Conservation (phyloP, 768 basidiomycete genomes). For the Boletus barrowsii region DNA sequence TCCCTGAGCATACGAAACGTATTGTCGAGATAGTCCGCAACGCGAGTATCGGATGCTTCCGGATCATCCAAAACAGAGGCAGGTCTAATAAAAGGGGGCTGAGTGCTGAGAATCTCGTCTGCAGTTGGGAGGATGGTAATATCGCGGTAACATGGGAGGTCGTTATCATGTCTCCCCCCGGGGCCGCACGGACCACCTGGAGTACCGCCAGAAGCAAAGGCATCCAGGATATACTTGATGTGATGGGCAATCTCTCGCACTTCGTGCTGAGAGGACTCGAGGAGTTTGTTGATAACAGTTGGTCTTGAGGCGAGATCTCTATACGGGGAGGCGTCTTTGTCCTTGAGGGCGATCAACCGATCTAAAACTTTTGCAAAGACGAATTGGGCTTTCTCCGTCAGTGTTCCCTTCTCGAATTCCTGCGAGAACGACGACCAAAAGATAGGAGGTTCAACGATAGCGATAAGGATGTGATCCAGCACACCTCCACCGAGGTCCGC, state of each 20-base stretch:
- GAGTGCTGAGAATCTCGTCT: constrained; percentile 50
- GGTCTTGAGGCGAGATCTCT: constrained; percentile 37
- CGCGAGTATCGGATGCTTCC: constrained; percentile 34
- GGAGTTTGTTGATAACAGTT: constrained; percentile 24
- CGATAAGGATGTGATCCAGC: constrained; percentile 39
- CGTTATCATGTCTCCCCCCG: constrained; percentile 72
- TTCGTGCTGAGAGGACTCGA: constrained; percentile 24
- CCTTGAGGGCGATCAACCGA: constrained; percentile 42
- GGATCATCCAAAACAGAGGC: constrained; percentile 45
- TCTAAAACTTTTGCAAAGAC: constrained; percentile 50
- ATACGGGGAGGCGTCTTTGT: constrained; percentile 34
- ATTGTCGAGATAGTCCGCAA: constrained; percentile 57
- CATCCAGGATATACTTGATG: constrained; percentile 39
- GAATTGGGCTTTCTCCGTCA: constrained; percentile 36
- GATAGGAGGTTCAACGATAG: constrained; percentile 49
- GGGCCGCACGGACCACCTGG: constrained; percentile 33
- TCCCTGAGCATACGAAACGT: constrained; percentile 65
- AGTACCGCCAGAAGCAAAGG: constrained; percentile 23
- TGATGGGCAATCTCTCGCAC: constrained; percentile 37
- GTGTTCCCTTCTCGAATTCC: constrained; percentile 32
- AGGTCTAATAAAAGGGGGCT: constrained; percentile 52
- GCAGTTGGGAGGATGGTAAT: constrained; percentile 65
- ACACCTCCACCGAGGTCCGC: constrained; percentile 42
- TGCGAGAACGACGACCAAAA: constrained; percentile 43
- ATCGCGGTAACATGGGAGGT: constrained; percentile 55